Conservation (phyloP, 345 rosid species). For the Eucalyptus rudis region DNA sequence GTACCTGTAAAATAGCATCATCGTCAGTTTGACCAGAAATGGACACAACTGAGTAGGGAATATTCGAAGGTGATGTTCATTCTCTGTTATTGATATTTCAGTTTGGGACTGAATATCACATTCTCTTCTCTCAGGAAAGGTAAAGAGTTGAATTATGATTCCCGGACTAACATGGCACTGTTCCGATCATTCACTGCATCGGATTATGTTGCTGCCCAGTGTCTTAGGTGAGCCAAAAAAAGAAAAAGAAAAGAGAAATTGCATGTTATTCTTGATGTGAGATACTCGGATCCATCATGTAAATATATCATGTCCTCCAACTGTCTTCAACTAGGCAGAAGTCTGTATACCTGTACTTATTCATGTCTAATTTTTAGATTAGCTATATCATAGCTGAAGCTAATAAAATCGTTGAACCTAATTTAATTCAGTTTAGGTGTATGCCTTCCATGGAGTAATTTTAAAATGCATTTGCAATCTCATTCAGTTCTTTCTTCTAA, state of each 20-base stretch:
- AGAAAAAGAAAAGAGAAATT: background rate
- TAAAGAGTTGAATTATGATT: conserved; percentile 37
- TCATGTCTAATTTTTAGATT: too few relatives aligned
- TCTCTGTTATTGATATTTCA: background rate
- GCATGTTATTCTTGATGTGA: background rate
- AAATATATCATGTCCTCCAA: background rate
- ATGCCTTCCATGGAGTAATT: background rate
- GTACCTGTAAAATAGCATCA: background rate
- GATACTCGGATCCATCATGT: background rate
- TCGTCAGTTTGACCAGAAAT: background rate
- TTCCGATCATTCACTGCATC: conserved; percentile 71
- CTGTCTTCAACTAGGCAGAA: background rate
- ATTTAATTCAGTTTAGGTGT: background rate
- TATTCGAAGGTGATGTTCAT: background rate
- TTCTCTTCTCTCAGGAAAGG: conserved; percentile 34
- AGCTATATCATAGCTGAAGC: too few relatives aligned
- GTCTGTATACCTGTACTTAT: background rate
- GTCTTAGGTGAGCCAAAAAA: conserved; percentile 41
- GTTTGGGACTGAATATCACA: background rate
- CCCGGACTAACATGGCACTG: conserved; percentile 50
- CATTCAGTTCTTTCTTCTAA: background rate
- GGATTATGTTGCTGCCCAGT: conserved; percentile 69
- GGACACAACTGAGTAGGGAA: background rate
- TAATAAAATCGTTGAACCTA: too few relatives aligned
- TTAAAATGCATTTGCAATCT: background rate